Evolutionary conservation across 495 filamentous ascomycete species (phyloP).

Genomic region (Immersiella caudata): DNA sequence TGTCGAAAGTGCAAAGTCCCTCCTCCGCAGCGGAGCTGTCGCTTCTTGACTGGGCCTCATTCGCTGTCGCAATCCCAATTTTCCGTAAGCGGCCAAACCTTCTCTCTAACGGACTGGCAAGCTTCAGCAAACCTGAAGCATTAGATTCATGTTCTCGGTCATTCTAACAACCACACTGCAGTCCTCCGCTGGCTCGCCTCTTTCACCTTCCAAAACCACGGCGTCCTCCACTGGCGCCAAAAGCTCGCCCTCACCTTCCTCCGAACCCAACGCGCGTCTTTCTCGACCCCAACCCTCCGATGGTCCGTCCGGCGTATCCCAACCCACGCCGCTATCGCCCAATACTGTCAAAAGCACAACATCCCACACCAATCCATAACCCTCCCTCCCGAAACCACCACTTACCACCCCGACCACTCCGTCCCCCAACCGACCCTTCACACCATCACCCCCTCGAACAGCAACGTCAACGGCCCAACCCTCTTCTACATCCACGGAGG

Average conservation of each 20-base stretch:
- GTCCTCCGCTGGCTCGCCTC: constrained; percentile 11
- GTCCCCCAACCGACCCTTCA: constrained; percentile 7
- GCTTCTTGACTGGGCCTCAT: not conserved
- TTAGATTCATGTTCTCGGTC: no score
- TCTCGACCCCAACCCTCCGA: constrained; percentile 14
- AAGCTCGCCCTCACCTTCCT: constrained; percentile 22
- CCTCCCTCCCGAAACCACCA: not conserved
- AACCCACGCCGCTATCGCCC: constrained; percentile 12
- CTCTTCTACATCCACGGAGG: constrained; percentile 31
- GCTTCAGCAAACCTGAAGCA: no score
- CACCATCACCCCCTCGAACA: constrained; percentile 10
- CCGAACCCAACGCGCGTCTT: constrained; percentile 19
- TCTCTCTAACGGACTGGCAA: no score
- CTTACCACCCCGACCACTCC: not conserved
- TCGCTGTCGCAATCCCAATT: not conserved
- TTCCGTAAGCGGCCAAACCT: not conserved
- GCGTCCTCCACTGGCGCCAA: constrained; percentile 28
- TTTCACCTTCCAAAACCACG: constrained; percentile 7
- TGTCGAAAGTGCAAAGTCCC: not conserved
- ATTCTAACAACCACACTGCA: not conserved
- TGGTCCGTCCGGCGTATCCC: constrained; percentile 17
- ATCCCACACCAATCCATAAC: constrained; percentile 12
- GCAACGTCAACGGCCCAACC: not conserved
- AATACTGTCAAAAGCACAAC: not conserved
- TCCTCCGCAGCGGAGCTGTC: not conserved